These are phyloP conservation scores for Podila epigama DNA, from an alignment of 192 early-diverging fungal species.

Conservation along the genomic window DNA sequence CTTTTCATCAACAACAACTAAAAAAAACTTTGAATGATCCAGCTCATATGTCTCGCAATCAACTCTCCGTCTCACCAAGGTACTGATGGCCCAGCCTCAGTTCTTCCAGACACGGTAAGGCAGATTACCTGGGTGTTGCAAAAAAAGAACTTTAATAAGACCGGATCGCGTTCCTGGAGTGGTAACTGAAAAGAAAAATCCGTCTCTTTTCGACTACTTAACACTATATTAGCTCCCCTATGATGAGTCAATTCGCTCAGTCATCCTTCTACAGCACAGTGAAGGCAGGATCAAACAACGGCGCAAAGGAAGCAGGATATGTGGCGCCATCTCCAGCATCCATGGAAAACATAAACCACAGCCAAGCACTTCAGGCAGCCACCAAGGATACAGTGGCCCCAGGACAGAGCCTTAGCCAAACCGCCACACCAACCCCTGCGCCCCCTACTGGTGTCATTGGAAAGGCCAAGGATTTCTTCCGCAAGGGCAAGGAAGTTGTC, in stretches of 20 bases:
- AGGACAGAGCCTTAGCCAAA: conserved; percentile 1
- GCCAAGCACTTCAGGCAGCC: conserved; percentile 7
- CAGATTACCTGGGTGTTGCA: background rate
- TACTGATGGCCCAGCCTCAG: conserved; percentile 12
- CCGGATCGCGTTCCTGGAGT: too few relatives aligned
- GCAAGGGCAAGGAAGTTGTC: conserved; percentile 56
- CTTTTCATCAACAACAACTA: background rate
- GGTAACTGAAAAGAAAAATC: too few relatives aligned
- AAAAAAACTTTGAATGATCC: background rate
- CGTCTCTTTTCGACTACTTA: too few relatives aligned
- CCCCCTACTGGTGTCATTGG: conserved; percentile 20
- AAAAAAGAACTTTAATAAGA: too few relatives aligned
- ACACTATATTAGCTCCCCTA: background rate
- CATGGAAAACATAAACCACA: conserved; percentile 13
- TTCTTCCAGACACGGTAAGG: conserved; percentile 18
- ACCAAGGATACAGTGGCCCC: conserved; percentile 26
- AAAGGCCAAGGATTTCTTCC: conserved; percentile 27
- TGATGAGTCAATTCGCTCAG: conserved; percentile 10
- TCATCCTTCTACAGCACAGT: conserved; percentile 26
- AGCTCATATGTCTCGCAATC: conserved; percentile 15
- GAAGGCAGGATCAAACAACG: background rate
- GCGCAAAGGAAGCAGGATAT: conserved; percentile 5
- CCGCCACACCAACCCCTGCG: background rate
- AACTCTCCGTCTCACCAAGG: conserved; percentile 8
- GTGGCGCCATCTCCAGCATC: conserved; percentile 29